Evolutionary conservation across 129 eudicot species (phyloP).

Genomic region (Heracleum sosnowskyi): DNA sequence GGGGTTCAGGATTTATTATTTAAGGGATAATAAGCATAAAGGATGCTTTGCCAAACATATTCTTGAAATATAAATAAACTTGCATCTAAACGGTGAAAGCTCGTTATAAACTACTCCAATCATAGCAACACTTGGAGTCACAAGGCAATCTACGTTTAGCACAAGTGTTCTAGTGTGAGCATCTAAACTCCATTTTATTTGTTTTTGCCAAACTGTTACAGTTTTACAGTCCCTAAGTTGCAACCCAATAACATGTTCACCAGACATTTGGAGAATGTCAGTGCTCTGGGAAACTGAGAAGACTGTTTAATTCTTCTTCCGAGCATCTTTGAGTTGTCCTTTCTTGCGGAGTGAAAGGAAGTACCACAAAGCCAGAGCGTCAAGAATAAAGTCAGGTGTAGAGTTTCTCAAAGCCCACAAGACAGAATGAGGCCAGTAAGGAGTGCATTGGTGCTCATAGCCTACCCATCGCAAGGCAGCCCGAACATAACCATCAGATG

Average conservation of each 20-base stretch:
- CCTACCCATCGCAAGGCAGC: slow-evolving; percentile 84
- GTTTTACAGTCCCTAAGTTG: not conserved
- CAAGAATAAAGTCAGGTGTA: slow-evolving; percentile 55
- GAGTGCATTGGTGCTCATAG: slow-evolving; percentile 89
- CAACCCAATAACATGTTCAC: not conserved
- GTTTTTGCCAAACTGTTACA: not conserved
- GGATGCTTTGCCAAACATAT: too few species aligned
- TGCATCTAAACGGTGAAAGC: too few species aligned
- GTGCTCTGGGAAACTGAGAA: not conserved
- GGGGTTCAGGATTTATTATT: too few species aligned
- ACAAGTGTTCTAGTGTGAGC: not conserved
- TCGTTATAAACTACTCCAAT: too few species aligned
- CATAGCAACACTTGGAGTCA: too few species aligned
- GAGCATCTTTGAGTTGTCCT: slow-evolving; percentile 81
- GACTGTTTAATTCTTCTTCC: slow-evolving; percentile 51
- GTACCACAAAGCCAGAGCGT: slow-evolving; percentile 62
- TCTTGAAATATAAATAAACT: too few species aligned
- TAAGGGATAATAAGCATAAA: too few species aligned
- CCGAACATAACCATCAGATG: slow-evolving; percentile 74
- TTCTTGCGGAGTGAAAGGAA: slow-evolving; percentile 68
- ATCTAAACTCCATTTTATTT: not conserved
- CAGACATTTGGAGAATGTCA: not conserved
- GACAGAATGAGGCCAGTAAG: slow-evolving; percentile 92
- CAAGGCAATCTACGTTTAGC: too few species aligned
- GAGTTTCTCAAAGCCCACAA: slow-evolving; percentile 51